Conservation (phyloP, 2,329 filamentous ascomycete genomes). For the Cyanodermella asteris region DNA sequence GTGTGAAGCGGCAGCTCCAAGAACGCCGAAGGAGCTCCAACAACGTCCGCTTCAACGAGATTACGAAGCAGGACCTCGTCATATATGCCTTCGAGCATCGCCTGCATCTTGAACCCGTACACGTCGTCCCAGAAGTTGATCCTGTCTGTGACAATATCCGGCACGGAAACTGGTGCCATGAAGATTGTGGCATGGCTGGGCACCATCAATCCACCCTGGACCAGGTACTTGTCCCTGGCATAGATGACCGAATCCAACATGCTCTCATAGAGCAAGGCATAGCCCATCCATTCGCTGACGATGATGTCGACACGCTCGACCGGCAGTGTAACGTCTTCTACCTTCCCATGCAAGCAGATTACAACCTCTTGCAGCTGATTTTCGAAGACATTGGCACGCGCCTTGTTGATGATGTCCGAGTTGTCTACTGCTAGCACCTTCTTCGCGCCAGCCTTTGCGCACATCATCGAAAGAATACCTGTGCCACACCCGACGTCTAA, state of each 20-base stretch:
- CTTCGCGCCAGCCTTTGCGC: constrained; percentile 68
- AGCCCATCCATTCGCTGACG: constrained; percentile 96
- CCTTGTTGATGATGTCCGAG: constrained; percentile 72
- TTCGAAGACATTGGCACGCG: constrained; percentile 60
- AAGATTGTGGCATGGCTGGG: constrained; percentile 70
- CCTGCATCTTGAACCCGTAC: constrained; percentile 84
- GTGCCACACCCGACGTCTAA: constrained; percentile 76
- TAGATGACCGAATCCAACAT: constrained; percentile 88
- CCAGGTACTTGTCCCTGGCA: constrained; percentile 70
- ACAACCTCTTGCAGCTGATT: constrained; percentile 23
- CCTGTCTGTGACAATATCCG: constrained; percentile 55
- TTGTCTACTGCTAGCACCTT: constrained; percentile 83
- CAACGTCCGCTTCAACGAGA: constrained; percentile 33
- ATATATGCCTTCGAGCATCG: constrained; percentile 66
- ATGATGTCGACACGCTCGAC: constrained; percentile 78
- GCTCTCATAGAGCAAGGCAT: constrained; percentile 77
- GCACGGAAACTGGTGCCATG: constrained; percentile 58
- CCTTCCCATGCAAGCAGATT: constrained; percentile 55
- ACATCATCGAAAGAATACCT: constrained; percentile 86
- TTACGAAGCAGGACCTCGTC: constrained; percentile 63
- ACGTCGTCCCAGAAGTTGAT: constrained; percentile 76
- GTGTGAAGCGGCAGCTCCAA: constrained; percentile 56
- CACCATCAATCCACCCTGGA: constrained; percentile 58
- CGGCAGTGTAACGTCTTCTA: constrained; percentile 66
- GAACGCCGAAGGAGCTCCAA: constrained; percentile 45